Base-by-base conservation (phyloP, 192 early-diverging fungal species). In the Mortierella claussenii region DNA sequence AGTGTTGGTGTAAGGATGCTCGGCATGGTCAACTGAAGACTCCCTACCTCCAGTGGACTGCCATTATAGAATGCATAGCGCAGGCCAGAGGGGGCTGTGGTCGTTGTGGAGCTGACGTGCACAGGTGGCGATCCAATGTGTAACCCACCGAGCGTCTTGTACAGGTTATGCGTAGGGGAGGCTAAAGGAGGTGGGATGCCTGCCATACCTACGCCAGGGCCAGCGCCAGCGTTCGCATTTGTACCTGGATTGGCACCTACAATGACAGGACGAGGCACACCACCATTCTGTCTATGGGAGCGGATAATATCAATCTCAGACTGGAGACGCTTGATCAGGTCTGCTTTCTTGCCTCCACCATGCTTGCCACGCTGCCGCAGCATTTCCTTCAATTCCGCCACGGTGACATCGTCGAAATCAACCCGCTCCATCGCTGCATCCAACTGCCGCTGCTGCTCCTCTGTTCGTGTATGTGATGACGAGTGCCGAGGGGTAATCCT, bases 361-460 rank as follows among this genome's bases (percentile, higher is more conserved):
- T 87, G 89, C 43, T 90, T 86, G 2, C 88, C 85, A 33, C 91
- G 83, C 59, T 88, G 82, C 24, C 88, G 52, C 20, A 93, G 65
- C 82, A 91, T 86, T 44, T 93, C 90, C 57, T 93, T 93, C 26
- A 93, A 76, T 68, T 93, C 91, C 10, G 82, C 78, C 0, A 93
- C 91, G 0, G 91, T 93, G 21, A 93, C 86, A 71, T 93, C 91
- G 26, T 93, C 86, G 67, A 93, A 92, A 36, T 93, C 83, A 23
- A 88, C 83, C 6, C 80, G 80, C 45, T 85, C 82, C 53, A 93
- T 79, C 26, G 87, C 84, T 24, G 87, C 85, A 67, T 93, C 86
- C 40, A 92, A 57, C 45, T 81, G 74, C 28, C 80, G 74, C 59
- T 87, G 86, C 36, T 85, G 83, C 24, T 85, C 82, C 46, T 83